Evolutionary conservation across 2,329 filamentous ascomycete species (phyloP).

Genomic region (Pseudocercospora musae): DNA sequence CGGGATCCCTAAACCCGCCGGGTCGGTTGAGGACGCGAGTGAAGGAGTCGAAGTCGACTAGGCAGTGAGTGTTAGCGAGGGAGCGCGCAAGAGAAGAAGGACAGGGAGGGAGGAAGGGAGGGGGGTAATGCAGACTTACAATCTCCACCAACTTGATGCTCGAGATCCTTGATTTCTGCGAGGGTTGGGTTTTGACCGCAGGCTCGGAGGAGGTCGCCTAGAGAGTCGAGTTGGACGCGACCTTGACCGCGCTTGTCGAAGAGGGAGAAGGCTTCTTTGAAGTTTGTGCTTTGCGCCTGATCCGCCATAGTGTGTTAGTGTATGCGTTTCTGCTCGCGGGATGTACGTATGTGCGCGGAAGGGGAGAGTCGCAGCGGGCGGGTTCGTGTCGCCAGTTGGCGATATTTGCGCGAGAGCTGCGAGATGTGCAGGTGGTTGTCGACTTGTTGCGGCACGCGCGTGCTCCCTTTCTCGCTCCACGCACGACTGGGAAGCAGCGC

Average conservation of each 20-base stretch:
- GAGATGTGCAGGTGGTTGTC: too few species aligned
- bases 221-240: slow-evolving; percentile 77
- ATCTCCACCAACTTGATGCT: slow-evolving; percentile 83
- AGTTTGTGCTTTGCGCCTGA: slow-evolving; percentile 89
- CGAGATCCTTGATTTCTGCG: slow-evolving; percentile 85
- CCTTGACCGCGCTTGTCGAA: slow-evolving; percentile 99
- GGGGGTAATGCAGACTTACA: slow-evolving; percentile 60
- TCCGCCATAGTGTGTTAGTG: slow-evolving; percentile 27
- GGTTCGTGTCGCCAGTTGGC: neutral
- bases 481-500: neutral
- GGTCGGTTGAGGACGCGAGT: slow-evolving; percentile 94
- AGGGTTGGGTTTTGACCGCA: slow-evolving; percentile 98
- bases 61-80: slow-evolving; percentile 3
- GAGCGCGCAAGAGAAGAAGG: neutral
- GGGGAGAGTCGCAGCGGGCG: neutral
- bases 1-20: slow-evolving; percentile 95
- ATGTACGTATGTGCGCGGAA: neutral
- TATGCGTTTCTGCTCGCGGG: neutral
- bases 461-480: neutral
- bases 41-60: slow-evolving; percentile 98
- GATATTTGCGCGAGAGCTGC: neutral
- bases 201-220: slow-evolving; percentile 91
- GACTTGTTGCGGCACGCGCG: neutral
- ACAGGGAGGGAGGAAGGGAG: neutral
- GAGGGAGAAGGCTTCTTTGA: slow-evolving; percentile 99